These are phyloP conservation scores for Hypoxylon cercidicola DNA, from an alignment of 495 filamentous ascomycete species.

Conservation along the genomic window DNA sequence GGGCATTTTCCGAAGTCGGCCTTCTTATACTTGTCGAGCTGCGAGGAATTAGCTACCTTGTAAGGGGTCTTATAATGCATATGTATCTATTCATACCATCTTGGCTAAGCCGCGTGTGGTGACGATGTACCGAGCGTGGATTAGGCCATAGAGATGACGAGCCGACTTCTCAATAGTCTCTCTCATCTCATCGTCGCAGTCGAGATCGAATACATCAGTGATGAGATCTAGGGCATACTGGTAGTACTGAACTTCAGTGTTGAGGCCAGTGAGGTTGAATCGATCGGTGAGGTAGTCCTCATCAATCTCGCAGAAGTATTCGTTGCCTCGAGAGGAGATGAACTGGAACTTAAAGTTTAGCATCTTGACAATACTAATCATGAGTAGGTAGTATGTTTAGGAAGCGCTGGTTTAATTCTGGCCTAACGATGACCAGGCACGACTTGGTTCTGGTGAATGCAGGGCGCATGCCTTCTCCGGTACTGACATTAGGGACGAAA, in stretches of 20 bases:
- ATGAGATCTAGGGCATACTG: constrained; percentile 99
- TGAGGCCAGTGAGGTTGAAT: constrained; percentile 97
- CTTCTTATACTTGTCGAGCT: constrained; percentile 99
- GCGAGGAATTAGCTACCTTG: constrained; percentile 12
- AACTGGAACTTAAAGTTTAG: constrained; percentile 69
- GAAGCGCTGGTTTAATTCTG: neutral
- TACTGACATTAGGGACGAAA: constrained; percentile 2
- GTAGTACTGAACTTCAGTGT: constrained; percentile 97
- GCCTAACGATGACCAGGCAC: neutral
- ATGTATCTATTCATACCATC: constrained; percentile 73
- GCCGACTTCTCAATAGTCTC: constrained; percentile 99
- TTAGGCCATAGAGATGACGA: constrained; percentile 93
- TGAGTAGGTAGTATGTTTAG: constrained; percentile 1
- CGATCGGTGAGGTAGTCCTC: constrained; percentile 98
- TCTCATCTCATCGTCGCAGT: constrained; percentile 97
- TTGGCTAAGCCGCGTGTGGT: constrained; percentile 93
- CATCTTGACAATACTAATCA: constrained; percentile 7
- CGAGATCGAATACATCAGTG: constrained; percentile 99
- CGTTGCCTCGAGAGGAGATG: constrained; percentile 95
- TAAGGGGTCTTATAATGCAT: neutral
- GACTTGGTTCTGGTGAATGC: neutral
- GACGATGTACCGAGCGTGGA: constrained; percentile 97
- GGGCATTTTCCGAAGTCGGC: constrained; percentile 98
- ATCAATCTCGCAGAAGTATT: constrained; percentile 99
- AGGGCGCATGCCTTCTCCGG: neutral